These are phyloP conservation scores for Monilinia polystroma DNA, from an alignment of 2,329 filamentous ascomycete species.

Conservation along the genomic window DNA sequence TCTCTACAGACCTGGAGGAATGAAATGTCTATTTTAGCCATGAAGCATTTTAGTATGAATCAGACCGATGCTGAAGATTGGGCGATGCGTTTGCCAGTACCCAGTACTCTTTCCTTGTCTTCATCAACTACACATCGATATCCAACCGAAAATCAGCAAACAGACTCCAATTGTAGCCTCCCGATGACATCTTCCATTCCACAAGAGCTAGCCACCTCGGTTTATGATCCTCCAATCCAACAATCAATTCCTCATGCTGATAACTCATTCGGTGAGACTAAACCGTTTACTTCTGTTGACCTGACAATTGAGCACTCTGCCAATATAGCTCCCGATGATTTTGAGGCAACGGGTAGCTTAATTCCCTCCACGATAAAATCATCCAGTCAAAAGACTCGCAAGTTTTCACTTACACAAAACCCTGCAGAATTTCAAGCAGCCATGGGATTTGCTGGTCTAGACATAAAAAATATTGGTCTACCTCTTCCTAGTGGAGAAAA, in stretches of 20 bases:
- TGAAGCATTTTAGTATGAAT: constrained; percentile 23
- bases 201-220: constrained; percentile 58
- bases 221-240: constrained; percentile 71
- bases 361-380: not conserved
- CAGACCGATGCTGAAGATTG: constrained; percentile 16
- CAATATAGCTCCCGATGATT: not conserved
- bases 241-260: no score
- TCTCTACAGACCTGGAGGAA: constrained; percentile 19
- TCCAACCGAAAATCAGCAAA: not conserved
- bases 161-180: constrained; percentile 53
- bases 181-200: no score
- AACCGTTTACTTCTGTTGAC: constrained; percentile 21
- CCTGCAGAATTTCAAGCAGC: not conserved
- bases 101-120: not conserved
- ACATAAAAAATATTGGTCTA: not conserved
- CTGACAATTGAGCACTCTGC: not conserved
- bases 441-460: not conserved
- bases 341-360: not conserved
- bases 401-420: not conserved
- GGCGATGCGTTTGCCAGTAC: constrained; percentile 1
- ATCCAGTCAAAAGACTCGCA: no score
- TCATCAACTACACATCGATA: not conserved
- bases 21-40: constrained; percentile 19
- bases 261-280: no score
- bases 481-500: not conserved